Evolutionary conservation across 306 rosid species (phyloP).

Genomic region (Glycine latifolia): DNA sequence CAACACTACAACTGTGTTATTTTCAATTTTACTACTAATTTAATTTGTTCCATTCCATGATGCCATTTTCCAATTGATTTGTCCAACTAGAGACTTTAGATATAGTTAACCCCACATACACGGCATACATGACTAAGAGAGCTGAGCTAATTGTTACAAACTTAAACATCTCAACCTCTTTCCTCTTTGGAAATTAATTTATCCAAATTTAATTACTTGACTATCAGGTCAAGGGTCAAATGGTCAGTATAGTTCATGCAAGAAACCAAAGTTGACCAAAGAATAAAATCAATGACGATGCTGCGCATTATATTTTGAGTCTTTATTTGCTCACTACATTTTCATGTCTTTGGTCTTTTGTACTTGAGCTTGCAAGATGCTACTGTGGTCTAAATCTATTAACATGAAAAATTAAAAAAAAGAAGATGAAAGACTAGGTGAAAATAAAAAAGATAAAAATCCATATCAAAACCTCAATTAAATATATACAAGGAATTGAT

Average conservation of each 20-base stretch:
- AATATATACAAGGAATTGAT: no score
- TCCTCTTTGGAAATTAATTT: background rate
- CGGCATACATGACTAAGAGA: conserved; percentile 10
- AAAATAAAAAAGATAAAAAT: no score
- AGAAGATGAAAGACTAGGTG: no score
- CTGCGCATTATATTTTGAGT: no score
- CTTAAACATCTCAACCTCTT: background rate
- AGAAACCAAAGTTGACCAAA: background rate
- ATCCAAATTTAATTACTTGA: background rate
- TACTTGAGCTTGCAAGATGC: no score
- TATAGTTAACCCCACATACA: background rate
- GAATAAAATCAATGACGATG: no score
- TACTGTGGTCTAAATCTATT: no score
- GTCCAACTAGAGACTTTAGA: background rate
- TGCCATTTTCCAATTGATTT: conserved; percentile 10
- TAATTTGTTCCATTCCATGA: background rate
- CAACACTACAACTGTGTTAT: background rate
- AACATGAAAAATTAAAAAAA: no score
- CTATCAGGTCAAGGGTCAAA: background rate
- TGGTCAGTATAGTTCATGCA: background rate
- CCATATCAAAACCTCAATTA: no score
- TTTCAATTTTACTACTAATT: background rate
- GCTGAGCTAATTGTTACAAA: background rate
- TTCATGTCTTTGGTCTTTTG: no score
- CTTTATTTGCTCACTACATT: no score